Conservation (phyloP, 1,284 basidiomycete species). For the Ceratobasidium theobromae region DNA sequence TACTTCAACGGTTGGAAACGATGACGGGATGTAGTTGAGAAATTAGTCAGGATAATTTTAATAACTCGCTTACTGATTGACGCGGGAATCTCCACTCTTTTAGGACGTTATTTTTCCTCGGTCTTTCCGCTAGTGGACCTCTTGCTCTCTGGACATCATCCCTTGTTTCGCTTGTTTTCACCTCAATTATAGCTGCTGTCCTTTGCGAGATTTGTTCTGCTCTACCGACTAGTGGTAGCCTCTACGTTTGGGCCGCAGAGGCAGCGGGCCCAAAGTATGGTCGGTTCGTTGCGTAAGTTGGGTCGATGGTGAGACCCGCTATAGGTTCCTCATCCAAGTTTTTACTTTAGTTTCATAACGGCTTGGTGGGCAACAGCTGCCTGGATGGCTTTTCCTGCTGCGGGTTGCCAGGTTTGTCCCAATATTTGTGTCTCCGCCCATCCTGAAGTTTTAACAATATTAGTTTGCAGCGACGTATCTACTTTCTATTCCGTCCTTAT, state of each 20-base stretch:
- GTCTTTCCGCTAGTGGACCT: slow-evolving; percentile 79
- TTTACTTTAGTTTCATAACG: slow-evolving; percentile 78
- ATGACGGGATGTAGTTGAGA: too few species aligned
- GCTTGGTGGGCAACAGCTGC: slow-evolving; percentile 88
- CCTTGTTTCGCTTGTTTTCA: slow-evolving; percentile 74
- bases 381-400: slow-evolving; percentile 86
- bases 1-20: too few species aligned
- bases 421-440: too few species aligned
- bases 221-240: slow-evolving; percentile 79
- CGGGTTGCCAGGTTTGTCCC: slow-evolving; percentile 74
- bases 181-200: slow-evolving; percentile 80
- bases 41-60: slow-evolving; percentile 32
- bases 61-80: not conserved
- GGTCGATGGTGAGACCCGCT: not conserved
- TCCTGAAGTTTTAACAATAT: too few species aligned
- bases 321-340: not conserved
- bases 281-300: slow-evolving; percentile 59
- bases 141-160: slow-evolving; percentile 64
- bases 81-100: too few species aligned
- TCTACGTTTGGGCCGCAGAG: slow-evolving; percentile 89
- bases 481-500: slow-evolving; percentile 76
- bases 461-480: slow-evolving; percentile 83
- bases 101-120: slow-evolving; percentile 76
- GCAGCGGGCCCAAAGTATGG: slow-evolving; percentile 82
- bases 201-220: slow-evolving; percentile 86